Percentiles rank a stretch among this genome's conserved stretches.
These are phyloP conservation scores for Paecilomyces dactylethromorphus DNA, from an alignment of 2,329 filamentous ascomycete species.

Conservation along the genomic window DNA sequence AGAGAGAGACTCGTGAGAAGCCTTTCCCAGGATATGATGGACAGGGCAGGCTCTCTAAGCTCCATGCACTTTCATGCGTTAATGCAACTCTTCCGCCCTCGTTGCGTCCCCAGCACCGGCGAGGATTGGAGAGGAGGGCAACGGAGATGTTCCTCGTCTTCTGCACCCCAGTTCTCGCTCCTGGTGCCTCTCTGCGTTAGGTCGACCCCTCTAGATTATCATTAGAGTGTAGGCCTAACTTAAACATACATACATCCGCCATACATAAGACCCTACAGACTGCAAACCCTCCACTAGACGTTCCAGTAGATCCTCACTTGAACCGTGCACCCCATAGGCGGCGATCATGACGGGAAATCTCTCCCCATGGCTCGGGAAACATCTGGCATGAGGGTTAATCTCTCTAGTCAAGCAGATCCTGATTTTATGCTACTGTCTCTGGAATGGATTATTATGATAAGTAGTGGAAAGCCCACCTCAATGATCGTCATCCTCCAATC, in stretches of 20 bases:
- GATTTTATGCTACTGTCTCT: background rate
- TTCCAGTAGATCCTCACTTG: background rate
- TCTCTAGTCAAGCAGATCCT: background rate
- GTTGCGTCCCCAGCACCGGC: background rate
- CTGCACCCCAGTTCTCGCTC: background rate
- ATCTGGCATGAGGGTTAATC: background rate
- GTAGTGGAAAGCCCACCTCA: background rate
- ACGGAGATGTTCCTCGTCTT: background rate
- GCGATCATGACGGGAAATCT: background rate
- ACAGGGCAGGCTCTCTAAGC: background rate
- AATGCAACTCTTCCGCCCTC: background rate
- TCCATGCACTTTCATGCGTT: background rate
- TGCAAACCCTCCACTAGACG: background rate
- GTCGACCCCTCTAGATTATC: background rate
- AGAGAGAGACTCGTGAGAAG: no score
- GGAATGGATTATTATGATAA: background rate
- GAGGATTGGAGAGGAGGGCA: no score
- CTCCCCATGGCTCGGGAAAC: background rate
- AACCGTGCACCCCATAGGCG: background rate
- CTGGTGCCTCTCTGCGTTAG: background rate
- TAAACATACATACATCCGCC: background rate
- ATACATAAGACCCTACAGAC: background rate
- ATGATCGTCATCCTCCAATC: background rate
- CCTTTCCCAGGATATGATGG: background rate
- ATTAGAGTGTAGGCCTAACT: background rate